Evolutionary conservation across 2,329 filamentous ascomycete genomes (phyloP).

Genomic region (Apiospora arundinis): DNA sequence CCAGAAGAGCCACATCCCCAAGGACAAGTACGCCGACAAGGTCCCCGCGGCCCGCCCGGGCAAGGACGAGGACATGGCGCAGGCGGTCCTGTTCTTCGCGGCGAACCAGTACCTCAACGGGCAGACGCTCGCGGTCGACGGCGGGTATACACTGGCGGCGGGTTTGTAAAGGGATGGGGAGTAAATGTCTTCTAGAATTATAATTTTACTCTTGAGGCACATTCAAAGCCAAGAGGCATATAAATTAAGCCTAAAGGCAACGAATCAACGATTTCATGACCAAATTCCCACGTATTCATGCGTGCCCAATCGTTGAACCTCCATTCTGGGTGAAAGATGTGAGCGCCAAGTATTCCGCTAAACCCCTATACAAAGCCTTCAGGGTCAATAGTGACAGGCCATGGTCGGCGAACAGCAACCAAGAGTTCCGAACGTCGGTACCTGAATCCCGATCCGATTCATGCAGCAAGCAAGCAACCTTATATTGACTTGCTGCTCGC

Average conservation of each 20-base stretch:
- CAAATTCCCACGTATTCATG: neutral
- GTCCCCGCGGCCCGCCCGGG: conserved; percentile 73
- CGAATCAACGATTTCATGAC: neutral
- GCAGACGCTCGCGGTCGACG: conserved; percentile 51
- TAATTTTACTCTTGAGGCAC: too few relatives aligned
- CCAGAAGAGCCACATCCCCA: conserved; percentile 66
- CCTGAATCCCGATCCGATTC: neutral
- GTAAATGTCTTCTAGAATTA: too few relatives aligned
- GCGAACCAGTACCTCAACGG: conserved; percentile 53
- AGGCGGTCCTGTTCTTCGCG: conserved; percentile 64
- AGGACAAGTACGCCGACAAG: conserved; percentile 62
- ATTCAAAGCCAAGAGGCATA: neutral
- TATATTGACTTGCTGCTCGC: neutral
- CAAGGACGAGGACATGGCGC: conserved; percentile 73
- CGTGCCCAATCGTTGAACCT: neutral
- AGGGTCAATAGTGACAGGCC: neutral
- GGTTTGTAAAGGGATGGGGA: conserved; percentile 38
- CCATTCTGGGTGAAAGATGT: neutral
- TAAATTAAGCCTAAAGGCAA: neutral
- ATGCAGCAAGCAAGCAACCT: neutral
- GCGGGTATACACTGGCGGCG: conserved; percentile 49
- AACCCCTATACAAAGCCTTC: neutral
- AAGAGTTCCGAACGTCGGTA: too few relatives aligned
- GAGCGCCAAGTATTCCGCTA: neutral
- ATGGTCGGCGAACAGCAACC: too few relatives aligned